These are phyloP conservation scores for Perkinsus olseni DNA, from an alignment of 169 alveolate genomes.

Conservation along the genomic window DNA sequence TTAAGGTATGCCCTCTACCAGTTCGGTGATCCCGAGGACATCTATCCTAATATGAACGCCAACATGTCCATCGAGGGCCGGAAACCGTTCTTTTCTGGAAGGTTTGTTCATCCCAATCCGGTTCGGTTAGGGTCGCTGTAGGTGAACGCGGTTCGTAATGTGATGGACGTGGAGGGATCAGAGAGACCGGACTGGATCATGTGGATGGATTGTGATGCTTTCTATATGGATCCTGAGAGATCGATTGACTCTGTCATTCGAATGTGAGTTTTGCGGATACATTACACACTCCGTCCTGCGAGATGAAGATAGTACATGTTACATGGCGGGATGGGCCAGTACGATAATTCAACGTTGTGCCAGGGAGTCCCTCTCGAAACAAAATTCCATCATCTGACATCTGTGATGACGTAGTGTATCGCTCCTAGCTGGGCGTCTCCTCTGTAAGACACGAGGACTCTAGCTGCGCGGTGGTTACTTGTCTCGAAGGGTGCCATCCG, in stretches of 20 bases:
- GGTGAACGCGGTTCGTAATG: conserved; percentile 5
- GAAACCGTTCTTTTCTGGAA: conserved; percentile 10
- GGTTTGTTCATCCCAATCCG: neutral
- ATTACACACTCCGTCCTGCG: too few relatives aligned
- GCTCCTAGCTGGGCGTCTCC: too few relatives aligned
- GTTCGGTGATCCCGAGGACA: conserved; percentile 3
- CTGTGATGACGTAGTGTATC: too few relatives aligned
- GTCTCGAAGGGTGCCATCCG: too few relatives aligned
- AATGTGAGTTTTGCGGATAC: too few relatives aligned
- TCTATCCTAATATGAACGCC: neutral
- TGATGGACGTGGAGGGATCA: neutral
- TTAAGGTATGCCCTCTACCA: neutral
- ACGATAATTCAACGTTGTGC: too few relatives aligned
- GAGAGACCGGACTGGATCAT: neutral
- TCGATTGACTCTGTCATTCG: conserved; percentile 4
- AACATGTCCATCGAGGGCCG: neutral
- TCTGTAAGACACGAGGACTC: too few relatives aligned
- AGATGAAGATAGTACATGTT: too few relatives aligned
- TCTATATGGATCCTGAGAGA: conserved; percentile 3
- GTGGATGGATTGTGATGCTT: conserved; percentile 8
- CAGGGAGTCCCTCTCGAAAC: too few relatives aligned
- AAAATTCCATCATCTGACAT: too few relatives aligned
- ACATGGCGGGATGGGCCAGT: too few relatives aligned
- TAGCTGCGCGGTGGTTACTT: too few relatives aligned
- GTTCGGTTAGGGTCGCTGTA: neutral